These are phyloP conservation scores for Claviceps sp. DNA, from an alignment of 2,329 filamentous ascomycete species.

Conservation along the genomic window DNA sequence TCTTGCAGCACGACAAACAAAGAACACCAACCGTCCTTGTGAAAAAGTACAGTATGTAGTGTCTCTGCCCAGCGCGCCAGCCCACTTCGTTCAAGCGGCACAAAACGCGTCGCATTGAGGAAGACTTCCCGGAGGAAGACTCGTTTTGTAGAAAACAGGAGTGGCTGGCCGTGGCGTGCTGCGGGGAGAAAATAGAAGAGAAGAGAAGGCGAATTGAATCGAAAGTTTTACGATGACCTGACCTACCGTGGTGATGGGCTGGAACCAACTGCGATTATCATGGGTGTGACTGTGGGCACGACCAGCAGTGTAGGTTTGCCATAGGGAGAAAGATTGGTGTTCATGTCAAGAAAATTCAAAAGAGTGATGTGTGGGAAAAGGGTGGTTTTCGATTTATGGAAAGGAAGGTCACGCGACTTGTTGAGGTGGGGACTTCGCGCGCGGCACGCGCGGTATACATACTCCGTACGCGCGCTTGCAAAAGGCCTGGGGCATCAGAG, in stretches of 20 bases:
- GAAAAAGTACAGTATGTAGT: background rate
- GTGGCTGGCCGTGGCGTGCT: conserved; percentile 19
- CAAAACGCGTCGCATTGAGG: conserved; percentile 23
- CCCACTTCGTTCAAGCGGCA: conserved; percentile 20
- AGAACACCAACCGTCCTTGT: conserved; percentile 1
- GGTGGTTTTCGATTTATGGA: too few species aligned
- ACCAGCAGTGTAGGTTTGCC: background rate
- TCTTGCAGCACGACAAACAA: conserved; percentile 26
- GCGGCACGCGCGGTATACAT: too few species aligned
- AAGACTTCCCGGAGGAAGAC: conserved; percentile 22
- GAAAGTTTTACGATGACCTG: background rate
- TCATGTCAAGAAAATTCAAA: too few species aligned
- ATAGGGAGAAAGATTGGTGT: background rate
- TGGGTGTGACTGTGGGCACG: background rate
- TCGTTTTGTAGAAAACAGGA: conserved; percentile 16
- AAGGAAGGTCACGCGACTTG: too few species aligned
- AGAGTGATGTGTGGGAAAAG: too few species aligned
- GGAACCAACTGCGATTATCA: background rate
- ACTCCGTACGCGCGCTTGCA: too few species aligned
- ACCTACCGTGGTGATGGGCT: background rate
- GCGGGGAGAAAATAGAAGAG: conserved; percentile 7
- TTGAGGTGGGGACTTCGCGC: too few species aligned
- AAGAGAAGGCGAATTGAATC: background rate
- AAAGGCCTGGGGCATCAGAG: too few species aligned
- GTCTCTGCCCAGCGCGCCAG: conserved; percentile 18